Evolutionary conservation across 257 asterid species (phyloP), one percentile per base, ranked within the genome.

Genomic region (Solanum acaule): DNA sequence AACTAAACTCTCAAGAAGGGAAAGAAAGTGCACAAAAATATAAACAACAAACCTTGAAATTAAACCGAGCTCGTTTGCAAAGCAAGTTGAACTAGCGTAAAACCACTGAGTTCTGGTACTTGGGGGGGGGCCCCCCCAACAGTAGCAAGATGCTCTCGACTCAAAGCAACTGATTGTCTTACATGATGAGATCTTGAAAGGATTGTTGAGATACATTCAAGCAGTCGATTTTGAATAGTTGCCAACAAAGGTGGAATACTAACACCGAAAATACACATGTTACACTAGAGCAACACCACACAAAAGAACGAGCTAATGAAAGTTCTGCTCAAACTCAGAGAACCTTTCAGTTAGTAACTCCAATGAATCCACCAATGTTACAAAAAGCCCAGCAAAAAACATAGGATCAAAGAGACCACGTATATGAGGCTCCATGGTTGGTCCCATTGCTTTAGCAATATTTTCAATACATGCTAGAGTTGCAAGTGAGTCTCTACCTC

Each of bases 391-490:
- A 91, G 91, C 93, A 75, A 98, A 94, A 91, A 97, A 97, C 98
- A 97, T 95, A 23, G 95, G 94, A 91, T 97, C 99, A 93, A 95
- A 92, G 88, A 96, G 98, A 89, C 96, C 91, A 59, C 95, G 95
- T 81, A 97, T 95, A 72, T 92, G 93, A 88, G 98, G 94, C 91
- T 95, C 98, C 98, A 96, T 92, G 49, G 94, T 87, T 87, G 94
- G 93, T 76, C 99, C 99, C 99, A 73, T 98, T 95, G 42, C 10
- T 7, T 91, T 94, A 79, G 99, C 96, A 91, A 97, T 93, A 95
- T 94, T 96, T 89, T 99, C 99, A 89, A 97, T 98, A 92, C 98
- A 97, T 89, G 96, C 96, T 91, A 97, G 91, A 76, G 99, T 99
- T 93, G 96, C 99, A 91, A 94, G 94, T 84, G 94, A 94, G 46